phyloP scores from a whole-genome alignment of 139 green algal genomes.

The Nannochloris sp. region DNA sequence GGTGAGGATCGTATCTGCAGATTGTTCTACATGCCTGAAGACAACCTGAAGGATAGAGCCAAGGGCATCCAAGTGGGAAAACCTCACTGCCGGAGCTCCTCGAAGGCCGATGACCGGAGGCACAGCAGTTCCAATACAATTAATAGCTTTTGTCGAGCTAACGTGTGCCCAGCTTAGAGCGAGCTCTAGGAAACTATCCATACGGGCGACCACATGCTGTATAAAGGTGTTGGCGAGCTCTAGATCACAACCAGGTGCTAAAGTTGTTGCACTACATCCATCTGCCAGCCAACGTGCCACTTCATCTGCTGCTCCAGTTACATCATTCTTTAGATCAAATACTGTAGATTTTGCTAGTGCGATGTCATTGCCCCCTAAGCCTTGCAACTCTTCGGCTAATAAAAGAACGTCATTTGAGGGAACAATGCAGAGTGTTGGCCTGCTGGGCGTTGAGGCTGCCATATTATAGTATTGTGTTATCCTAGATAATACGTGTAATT shows the following conservation, averaged over 20 bases:
- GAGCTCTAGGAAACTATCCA: not conserved
- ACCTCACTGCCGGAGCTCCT: not conserved
- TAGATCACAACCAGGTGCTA: no score
- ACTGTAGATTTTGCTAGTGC: not conserved
- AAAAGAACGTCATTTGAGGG: not conserved
- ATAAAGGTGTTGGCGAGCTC: not conserved
- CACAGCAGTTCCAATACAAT: not conserved
- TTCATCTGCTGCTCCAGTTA: not conserved
- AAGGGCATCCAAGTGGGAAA: not conserved
- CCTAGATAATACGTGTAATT: no score
- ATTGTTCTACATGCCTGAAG: no score
- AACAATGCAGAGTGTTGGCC: not conserved
- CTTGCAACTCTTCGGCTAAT: not conserved
- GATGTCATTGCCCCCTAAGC: slow-evolving; percentile 1
- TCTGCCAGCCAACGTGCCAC: not conserved
- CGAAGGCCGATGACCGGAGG: not conserved
- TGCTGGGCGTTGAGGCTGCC: not conserved
- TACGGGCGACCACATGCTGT: not conserved
- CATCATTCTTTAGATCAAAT: not conserved
- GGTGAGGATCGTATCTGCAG: not conserved
- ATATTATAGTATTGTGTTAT: not conserved
- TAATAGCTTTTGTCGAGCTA: not conserved
- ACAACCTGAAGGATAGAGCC: not conserved
- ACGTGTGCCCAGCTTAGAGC: slow-evolving; percentile 4
- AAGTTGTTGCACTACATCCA: not conserved